Evolutionary conservation across 148 eudicot species (phyloP).

Genomic region (Fagopyrum tataricum): DNA sequence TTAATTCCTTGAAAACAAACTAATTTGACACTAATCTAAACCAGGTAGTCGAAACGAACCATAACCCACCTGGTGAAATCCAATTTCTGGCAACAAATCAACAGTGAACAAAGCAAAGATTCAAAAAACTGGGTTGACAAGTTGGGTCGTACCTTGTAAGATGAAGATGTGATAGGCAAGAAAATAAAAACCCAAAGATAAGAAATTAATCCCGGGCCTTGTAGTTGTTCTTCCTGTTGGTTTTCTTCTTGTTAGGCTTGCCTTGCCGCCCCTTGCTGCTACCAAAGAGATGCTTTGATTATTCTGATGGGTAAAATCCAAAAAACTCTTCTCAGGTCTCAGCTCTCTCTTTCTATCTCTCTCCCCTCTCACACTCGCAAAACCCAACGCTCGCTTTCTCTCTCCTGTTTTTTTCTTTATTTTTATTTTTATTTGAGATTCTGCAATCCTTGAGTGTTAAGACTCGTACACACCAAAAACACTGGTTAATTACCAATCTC

Average conservation of each 20-base stretch:
- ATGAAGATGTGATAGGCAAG: not conserved
- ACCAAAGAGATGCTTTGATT: constrained; percentile 17
- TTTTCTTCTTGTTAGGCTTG: constrained; percentile 2
- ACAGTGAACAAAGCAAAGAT: constrained; percentile 1
- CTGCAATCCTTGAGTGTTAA: constrained; percentile 14
- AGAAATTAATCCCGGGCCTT: not conserved
- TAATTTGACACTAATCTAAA: constrained; percentile 1
- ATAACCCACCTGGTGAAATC: not conserved
- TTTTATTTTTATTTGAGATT: constrained; percentile 9
- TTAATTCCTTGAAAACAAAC: not conserved
- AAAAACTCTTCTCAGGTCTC: constrained; percentile 13
- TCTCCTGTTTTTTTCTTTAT: not conserved
- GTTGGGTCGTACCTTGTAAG: constrained; percentile 7
- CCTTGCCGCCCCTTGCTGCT: constrained; percentile 16
- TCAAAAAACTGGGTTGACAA: not conserved
- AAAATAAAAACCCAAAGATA: not conserved
- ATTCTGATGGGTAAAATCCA: constrained; percentile 16
- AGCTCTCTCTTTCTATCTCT: constrained; percentile 10
- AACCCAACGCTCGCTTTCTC: constrained; percentile 10
- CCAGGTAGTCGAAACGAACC: not conserved
- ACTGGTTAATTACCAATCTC: not conserved
- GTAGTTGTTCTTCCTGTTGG: not conserved
- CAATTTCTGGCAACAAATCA: not conserved
- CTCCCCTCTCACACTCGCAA: constrained; percentile 7
- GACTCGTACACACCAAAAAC: constrained; percentile 17